Evolutionary conservation across 2,329 filamentous ascomycete genomes (phyloP), one percentile per base, ranked within the genome.

Genomic region (Diaporthe citri): DNA sequence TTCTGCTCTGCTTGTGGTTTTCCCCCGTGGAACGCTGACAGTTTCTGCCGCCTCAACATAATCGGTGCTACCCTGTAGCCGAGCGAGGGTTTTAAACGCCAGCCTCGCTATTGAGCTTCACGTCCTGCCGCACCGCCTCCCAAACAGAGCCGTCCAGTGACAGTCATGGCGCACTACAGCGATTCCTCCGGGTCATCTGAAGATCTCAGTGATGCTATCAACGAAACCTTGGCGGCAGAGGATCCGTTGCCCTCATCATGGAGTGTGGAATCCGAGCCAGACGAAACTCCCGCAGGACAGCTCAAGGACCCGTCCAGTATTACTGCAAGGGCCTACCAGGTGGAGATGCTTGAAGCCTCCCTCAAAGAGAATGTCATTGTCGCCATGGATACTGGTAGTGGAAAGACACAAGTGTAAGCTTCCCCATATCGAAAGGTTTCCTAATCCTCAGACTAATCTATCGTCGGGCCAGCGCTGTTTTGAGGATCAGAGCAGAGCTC

Each of bases 351-450:
- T 71, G 88, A 93, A 75, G 88, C 90, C 79, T 95, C 93, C 79
- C 85, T 94, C 79, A 87, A 88, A 76, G 85, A 88, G 62, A 96
- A 95, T 80, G 90, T 93, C 43, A 94, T 96, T 78, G 90, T 95
- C 71, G 90, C 90, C 36, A 95, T 95, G 93, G 93, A 94, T 76
- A 96, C 94, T 0, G 94, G 94, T 1, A 94, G 90, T 77, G 94
- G 94, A 2, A 96, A 96, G 82, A 95, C 94, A 4, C 91, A 93
- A 77, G 90, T 95, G 93, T 94, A 88, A 83, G 88, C 83, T 22
- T 12, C 13, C 34, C 9, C 15, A 56, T 62, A 51, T 20, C 36
- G 20, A 31, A 13, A 52, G 25, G 22, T 9, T 43, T 71, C 43
- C 43, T 51, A 71, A 64, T 60, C 72, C 13, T 52, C 41, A 43